Base-by-base conservation (phyloP, 2,329 filamentous ascomycete genomes). In the Ceratocystis destructans region DNA sequence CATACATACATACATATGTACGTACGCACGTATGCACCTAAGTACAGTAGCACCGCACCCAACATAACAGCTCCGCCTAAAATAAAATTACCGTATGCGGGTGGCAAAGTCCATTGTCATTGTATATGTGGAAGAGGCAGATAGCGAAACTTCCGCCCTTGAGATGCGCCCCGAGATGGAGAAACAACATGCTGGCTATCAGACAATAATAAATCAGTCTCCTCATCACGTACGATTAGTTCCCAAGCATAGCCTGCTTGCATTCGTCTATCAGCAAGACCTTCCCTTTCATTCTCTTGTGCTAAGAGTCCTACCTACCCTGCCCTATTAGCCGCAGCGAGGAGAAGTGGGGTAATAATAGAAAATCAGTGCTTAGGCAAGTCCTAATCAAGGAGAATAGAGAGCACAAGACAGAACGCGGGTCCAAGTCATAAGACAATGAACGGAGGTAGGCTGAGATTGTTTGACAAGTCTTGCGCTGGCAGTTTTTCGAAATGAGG, bases 401-500 rank as follows among this genome's bases (percentile, higher is more conserved):
- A 5, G 45, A 48, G 5, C 6, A n/a, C 46, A 48, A 48, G 46
- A 8, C 37, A 41, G 37, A 41, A 2, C 37, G 46, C 46, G 17
- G 8, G 17, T n/a, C 46, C 46, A 22, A n/a, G 48, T 22, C 17
- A 50, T 20, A 22, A 15, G 25, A 53, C 48, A 53, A 53, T 48
- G 17, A 53, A 50, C 20, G 48, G 22, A 12, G 10, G 10, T 53
- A 15, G 48, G 20, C 25, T 53, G 48, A 53, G 48, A 61, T 41
- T 61, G 57, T 61, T 48, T 44, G 28, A 61, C 8, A 17, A 48
- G 20, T 62, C 61, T 41, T 48, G 41, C 10, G 61, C 28, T 62
- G 61, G 61, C 61, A 48, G 41, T 48, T 62, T 62, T 25, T 62
- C 61, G 20, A n/a, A 25, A 28, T 41, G 48, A 28, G 20, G 48